Evolutionary conservation across 208 protist genomes (phyloP).

Genomic region (Perkinsela sp.): DNA sequence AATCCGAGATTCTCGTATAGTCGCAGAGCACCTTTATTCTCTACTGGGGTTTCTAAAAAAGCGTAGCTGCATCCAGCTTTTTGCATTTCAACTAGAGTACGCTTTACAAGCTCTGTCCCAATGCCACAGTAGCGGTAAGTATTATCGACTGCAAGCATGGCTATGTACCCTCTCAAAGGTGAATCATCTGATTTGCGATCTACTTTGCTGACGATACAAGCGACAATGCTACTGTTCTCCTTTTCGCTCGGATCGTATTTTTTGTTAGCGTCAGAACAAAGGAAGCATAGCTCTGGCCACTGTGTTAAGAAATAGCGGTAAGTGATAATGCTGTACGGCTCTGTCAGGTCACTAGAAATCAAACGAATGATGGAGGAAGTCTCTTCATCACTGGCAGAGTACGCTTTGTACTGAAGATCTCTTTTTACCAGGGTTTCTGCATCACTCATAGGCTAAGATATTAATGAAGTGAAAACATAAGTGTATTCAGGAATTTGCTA

Average conservation of each 20-base stretch:
- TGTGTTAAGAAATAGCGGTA: constrained; percentile 92
- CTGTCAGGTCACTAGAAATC: constrained; percentile 76
- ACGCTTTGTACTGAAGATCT: constrained; percentile 48
- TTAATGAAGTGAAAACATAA: too few species aligned
- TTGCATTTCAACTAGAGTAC: constrained; percentile 68
- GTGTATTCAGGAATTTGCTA: too few species aligned
- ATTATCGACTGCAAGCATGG: constrained; percentile 85
- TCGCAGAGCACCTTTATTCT: constrained; percentile 56
- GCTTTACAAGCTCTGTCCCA: constrained; percentile 53
- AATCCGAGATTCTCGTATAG: constrained; percentile 89
- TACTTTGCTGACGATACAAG: constrained; percentile 57
- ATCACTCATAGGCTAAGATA: too few species aligned
- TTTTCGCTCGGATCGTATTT: constrained; percentile 15
- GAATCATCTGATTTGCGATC: constrained; percentile 20
- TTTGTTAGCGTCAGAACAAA: constrained; percentile 35
- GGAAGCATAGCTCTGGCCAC: constrained; percentile 76
- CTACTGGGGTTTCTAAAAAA: constrained; percentile 76
- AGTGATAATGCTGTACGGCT: constrained; percentile 95
- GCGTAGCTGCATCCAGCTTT: constrained; percentile 59
- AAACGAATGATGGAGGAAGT: constrained; percentile 67
- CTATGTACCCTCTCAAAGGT: constrained; percentile 77
- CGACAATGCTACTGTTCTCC: constrained; percentile 37
- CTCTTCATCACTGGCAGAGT: constrained; percentile 25
- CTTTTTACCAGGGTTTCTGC: too few species aligned
- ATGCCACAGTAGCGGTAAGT: constrained; percentile 57